Evolutionary conservation across 208 protist species (phyloP).

Genomic region (Trypanosoma congolense): DNA sequence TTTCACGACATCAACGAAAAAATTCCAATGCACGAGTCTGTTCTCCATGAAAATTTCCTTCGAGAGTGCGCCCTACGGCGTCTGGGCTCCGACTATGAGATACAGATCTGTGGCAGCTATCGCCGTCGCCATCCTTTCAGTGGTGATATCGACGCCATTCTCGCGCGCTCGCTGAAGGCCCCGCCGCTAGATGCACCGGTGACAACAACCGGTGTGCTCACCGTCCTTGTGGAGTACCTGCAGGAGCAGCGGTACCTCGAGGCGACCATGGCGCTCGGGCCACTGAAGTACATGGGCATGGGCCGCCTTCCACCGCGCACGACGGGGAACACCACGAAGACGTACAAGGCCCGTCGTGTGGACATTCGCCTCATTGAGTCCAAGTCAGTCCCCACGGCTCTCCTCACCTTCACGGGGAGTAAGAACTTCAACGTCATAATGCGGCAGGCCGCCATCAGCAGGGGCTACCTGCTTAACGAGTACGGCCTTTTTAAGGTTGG

Average conservation of each 20-base stretch:
- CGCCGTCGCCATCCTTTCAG: slow-evolving; percentile 79
- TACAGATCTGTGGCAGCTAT: slow-evolving; percentile 86
- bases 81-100: slow-evolving; percentile 68
- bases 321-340: slow-evolving; percentile 61
- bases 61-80: slow-evolving; percentile 47
- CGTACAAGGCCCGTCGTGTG: slow-evolving; percentile 86
- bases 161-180: slow-evolving; percentile 60
- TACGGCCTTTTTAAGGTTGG: slow-evolving; percentile 85
- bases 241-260: slow-evolving; percentile 67
- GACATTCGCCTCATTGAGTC: slow-evolving; percentile 89
- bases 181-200: slow-evolving; percentile 60
- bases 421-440: slow-evolving; percentile 93
- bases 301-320: slow-evolving; percentile 74
- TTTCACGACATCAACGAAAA: slow-evolving; percentile 90
- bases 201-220: slow-evolving; percentile 66
- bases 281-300: slow-evolving; percentile 90
- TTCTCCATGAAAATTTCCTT: slow-evolving; percentile 80
- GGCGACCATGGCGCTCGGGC: slow-evolving; percentile 83
- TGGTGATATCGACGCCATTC: slow-evolving; percentile 84
- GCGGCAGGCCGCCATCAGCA: slow-evolving; percentile 85
- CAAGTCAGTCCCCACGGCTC: slow-evolving; percentile 75
- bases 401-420: slow-evolving; percentile 92
- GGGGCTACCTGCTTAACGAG: slow-evolving; percentile 88
- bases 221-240: slow-evolving; percentile 56
- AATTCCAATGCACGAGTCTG: slow-evolving; percentile 89